Base-by-base conservation (phyloP, 192 early-diverging fungal genomes). In the Coemansia reversa region DNA sequence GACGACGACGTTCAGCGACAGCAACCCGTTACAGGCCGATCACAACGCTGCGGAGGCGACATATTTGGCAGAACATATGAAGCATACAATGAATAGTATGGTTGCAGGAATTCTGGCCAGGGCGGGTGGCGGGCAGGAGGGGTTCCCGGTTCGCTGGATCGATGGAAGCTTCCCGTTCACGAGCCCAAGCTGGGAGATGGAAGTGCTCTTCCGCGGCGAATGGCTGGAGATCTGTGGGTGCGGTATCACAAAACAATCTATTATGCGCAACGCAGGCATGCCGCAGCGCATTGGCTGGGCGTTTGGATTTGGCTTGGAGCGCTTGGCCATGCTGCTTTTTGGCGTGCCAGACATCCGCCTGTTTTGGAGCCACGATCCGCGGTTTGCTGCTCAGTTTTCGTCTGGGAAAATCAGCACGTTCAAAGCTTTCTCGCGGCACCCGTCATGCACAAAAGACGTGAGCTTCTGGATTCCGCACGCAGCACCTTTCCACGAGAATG, bases 81-180 rank as follows among this genome's bases (percentile, higher is more conserved):
- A 94, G 67, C 76, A 86, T 32, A 86, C 88, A 52, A 83, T 98
- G 60, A 95, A 98, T 72, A 80, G 79, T 22, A 86, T 98, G 88
- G 86, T 96, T 20, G 71, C 84, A 8, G 69, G 76, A 22, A 68
- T 96, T 28, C 92, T 98, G 68, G 58, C 62, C 14, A 70, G 63
- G 35, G 74, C 74, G 23, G 66, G 57, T 11, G 79, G 65, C 0
- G 78, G 72, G 19, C 69, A 64, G 42, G 25, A 29, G 7, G 63
- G 67, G 24, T 75, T 98, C 42, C 85, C 93, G 32, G 92, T 99
- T 23, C 87, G 94, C 14, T 99, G 95, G 95, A 94, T 95, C 56
- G 90, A 95, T 33, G 94, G 87, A 4, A 91, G 88, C 52, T 98
- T 98, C 74, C 97, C 97, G 2, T 97, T 97, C 76, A 98, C 97